Percentiles rank a stretch among this genome's conserved stretches.
phyloP scores from a whole-genome alignment of 805 yeast species.

The Suhomyces sp. region DNA sequence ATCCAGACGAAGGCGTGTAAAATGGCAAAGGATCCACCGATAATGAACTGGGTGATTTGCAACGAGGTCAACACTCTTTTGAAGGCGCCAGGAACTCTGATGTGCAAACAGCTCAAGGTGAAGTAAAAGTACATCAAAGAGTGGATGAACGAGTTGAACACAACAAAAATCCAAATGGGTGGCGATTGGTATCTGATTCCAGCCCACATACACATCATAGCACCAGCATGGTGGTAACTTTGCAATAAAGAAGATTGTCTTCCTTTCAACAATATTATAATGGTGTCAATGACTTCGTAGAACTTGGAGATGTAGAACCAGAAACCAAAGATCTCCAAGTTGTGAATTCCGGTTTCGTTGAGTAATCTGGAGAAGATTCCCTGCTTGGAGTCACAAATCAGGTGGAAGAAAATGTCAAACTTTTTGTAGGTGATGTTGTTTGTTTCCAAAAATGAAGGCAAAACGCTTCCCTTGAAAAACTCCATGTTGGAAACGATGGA shows the following conservation, averaged over 20 bases:
- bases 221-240: conserved; percentile 76
- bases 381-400: conserved; percentile 56
- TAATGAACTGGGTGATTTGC: conserved; percentile 65
- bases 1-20: conserved; percentile 60
- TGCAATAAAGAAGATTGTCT: conserved; percentile 63
- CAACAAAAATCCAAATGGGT: conserved; percentile 79
- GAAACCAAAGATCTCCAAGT: conserved; percentile 58
- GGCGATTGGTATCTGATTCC: conserved; percentile 68
- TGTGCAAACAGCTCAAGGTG: conserved; percentile 55
- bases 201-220: conserved; percentile 80
- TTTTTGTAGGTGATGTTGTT: conserved; percentile 9
- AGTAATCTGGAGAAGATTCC: conserved; percentile 49
- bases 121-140: conserved; percentile 71
- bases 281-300: conserved; percentile 68
- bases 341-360: conserved; percentile 18
- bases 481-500: conserved; percentile 44
- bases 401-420: conserved; percentile 52
- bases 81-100: conserved; percentile 53
- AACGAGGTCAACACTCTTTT: conserved; percentile 61
- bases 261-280: conserved; percentile 65
- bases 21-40: conserved; percentile 68
- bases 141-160: conserved; percentile 76
- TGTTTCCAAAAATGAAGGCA: conserved; percentile 8
- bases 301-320: conserved; percentile 68
- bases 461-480: conserved; percentile 15